These are phyloP conservation scores for Prunus fruticosa DNA, from an alignment of 306 rosid species.

Conservation along the genomic window DNA sequence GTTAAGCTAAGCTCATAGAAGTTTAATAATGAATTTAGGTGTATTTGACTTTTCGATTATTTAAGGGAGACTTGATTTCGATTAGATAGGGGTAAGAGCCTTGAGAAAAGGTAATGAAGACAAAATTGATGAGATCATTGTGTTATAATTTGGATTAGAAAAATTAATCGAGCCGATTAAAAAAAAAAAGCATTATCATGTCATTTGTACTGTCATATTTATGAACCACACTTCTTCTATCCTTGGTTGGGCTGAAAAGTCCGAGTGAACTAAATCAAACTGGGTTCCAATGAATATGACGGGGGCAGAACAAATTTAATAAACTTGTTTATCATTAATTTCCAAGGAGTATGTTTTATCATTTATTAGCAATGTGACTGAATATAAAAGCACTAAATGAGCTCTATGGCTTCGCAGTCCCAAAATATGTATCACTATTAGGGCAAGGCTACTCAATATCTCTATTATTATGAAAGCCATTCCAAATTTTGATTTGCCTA, in stretches of 20 bases:
- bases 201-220: not conserved
- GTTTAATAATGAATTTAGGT: not conserved
- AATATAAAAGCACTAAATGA: not conserved
- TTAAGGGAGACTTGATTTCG: constrained; percentile 12
- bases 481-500: too few relatives aligned
- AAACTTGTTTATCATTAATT: not conserved
- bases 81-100: constrained; percentile 13
- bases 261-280: constrained; percentile 10
- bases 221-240: not conserved
- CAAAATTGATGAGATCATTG: constrained; percentile 21
- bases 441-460: too few relatives aligned
- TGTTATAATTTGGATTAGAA: not conserved
- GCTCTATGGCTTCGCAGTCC: not conserved
- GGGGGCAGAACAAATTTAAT: not conserved
- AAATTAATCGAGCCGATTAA: not conserved
- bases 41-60: constrained; percentile 22
- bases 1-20: not conserved
- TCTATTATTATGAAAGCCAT: too few relatives aligned
- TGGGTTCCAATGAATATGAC: constrained; percentile 1
- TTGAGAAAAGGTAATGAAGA: not conserved
- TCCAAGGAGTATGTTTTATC: not conserved
- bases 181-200: not conserved
- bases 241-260: constrained; percentile 14
- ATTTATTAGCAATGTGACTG: not conserved
- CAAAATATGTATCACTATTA: not conserved